A percentile compares a stretch with the other conserved stretches of the same genome.
These are phyloP conservation scores for Boletus smithii DNA, from an alignment of 1,284 basidiomycete genomes.

Conservation along the genomic window DNA sequence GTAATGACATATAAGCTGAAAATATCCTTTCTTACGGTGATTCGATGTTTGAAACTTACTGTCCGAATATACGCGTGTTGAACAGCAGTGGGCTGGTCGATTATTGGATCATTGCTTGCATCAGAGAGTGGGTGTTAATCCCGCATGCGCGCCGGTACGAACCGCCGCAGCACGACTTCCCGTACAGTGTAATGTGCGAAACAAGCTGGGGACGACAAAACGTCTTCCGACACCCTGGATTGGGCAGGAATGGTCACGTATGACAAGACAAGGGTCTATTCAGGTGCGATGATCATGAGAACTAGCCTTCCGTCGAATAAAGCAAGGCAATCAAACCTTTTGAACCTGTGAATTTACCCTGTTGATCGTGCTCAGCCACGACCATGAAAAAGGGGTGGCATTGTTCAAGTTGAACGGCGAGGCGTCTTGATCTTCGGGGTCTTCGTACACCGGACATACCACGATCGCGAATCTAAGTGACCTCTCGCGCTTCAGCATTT, in stretches of 20 bases:
- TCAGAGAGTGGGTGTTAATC: constrained; percentile 45
- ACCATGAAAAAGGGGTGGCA: constrained; percentile 80
- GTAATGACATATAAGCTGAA: constrained; percentile 17
- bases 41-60: not conserved
- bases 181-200: constrained; percentile 73
- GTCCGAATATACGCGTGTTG: not conserved
- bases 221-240: constrained; percentile 47
- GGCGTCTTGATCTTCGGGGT: constrained; percentile 62
- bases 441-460: constrained; percentile 86
- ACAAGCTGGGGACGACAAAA: constrained; percentile 67
- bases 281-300: not conserved
- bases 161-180: constrained; percentile 84
- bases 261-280: constrained; percentile 81
- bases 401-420: constrained; percentile 65
- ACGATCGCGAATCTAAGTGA: constrained; percentile 81
- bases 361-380: constrained; percentile 96
- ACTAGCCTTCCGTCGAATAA: not conserved
- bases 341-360: constrained; percentile 96
- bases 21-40: constrained; percentile 8
- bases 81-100: not conserved
- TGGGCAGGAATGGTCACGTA: constrained; percentile 87
- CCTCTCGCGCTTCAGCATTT: not conserved
- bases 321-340: constrained; percentile 63
- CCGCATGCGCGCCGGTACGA: constrained; percentile 89
- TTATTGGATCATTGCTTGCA: not conserved